Percentiles rank a stretch among this genome's conserved stretches.
Conservation (phyloP, 768 basidiomycete genomes). For the Nidularia sp. region DNA sequence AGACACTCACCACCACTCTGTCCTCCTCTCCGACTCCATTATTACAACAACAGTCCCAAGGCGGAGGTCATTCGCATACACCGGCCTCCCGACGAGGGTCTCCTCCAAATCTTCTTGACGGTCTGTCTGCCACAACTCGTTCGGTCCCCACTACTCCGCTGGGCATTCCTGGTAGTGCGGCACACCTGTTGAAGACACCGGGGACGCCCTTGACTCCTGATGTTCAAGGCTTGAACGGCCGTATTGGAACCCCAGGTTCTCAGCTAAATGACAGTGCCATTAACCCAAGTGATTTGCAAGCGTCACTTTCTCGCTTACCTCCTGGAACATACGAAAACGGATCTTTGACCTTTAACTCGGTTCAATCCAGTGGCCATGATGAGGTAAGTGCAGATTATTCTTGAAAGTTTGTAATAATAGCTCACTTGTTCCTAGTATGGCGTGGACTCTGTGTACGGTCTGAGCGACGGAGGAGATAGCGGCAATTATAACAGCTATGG, state of each 20-base stretch:
- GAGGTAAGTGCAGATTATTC: constrained; percentile 42
- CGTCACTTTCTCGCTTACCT: constrained; percentile 68
- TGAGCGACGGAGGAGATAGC: constrained; percentile 46
- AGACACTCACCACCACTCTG: constrained; percentile 38
- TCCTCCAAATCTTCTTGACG: constrained; percentile 62
- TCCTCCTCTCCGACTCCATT: constrained; percentile 66
- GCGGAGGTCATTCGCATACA: constrained; percentile 25
- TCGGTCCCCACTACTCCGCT: constrained; percentile 85
- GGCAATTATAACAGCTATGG: constrained; percentile 56
- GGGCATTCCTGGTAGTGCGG: constrained; percentile 43
- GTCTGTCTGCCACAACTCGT: constrained; percentile 56
- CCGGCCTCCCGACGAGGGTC: constrained; percentile 72
- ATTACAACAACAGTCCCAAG: constrained; percentile 58
- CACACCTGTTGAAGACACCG: constrained; percentile 60
- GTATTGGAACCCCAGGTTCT: constrained; percentile 46
- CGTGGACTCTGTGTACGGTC: constrained; percentile 50
- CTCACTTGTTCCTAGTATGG: constrained; percentile 38
- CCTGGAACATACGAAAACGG: constrained; percentile 54
- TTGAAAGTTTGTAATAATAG: constrained; percentile 2
- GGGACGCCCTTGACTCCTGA: constrained; percentile 67
- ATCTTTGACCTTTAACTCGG: constrained; percentile 50
- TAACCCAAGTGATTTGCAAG: constrained; percentile 55
- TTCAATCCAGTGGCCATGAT: constrained; percentile 44
- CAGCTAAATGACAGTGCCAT: constrained; percentile 43
- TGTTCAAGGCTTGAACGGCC: constrained; percentile 55